phyloP scores from a whole-genome alignment of 2,329 filamentous ascomycete species.

The Dichotomopilus funicola region DNA sequence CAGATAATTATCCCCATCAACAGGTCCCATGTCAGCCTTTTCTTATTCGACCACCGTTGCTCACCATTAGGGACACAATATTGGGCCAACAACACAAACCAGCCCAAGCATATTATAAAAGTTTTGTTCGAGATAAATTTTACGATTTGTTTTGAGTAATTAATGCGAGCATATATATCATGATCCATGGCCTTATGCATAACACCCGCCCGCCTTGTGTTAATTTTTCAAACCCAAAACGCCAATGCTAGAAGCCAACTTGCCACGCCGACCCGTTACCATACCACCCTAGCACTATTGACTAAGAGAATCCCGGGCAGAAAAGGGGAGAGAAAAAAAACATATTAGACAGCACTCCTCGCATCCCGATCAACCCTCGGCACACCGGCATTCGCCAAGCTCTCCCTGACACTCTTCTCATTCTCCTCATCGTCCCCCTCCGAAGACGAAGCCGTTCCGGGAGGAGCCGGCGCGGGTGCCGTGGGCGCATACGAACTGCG shows the following conservation, averaged over 20 bases:
- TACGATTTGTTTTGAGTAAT: too few species aligned
- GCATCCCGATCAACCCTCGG: constrained; percentile 27
- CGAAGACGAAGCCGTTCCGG: neutral
- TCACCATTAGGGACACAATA: too few species aligned
- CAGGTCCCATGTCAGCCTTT: too few species aligned
- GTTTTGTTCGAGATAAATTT: too few species aligned
- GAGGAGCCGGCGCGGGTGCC: constrained; percentile 21
- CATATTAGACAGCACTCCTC: constrained; percentile 7
- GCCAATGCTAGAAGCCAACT: constrained; percentile 2
- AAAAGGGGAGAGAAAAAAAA: too few species aligned
- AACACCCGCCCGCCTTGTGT: neutral
- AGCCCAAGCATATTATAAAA: too few species aligned
- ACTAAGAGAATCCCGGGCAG: too few species aligned
- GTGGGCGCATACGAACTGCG: constrained; percentile 53
- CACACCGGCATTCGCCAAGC: constrained; percentile 31
- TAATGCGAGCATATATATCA: too few species aligned
- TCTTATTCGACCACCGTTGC: too few species aligned
- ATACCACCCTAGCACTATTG: neutral
- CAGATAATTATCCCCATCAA: too few species aligned
- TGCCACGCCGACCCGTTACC: neutral
- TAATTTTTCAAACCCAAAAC: constrained; percentile 5
- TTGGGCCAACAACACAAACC: too few species aligned
- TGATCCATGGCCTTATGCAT: too few species aligned
- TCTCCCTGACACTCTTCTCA: constrained; percentile 31
- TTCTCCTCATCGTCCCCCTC: constrained; percentile 12